phyloP scores from a whole-genome alignment of 768 basidiomycete genomes.

The Chalciporus sphaerocephalus region DNA sequence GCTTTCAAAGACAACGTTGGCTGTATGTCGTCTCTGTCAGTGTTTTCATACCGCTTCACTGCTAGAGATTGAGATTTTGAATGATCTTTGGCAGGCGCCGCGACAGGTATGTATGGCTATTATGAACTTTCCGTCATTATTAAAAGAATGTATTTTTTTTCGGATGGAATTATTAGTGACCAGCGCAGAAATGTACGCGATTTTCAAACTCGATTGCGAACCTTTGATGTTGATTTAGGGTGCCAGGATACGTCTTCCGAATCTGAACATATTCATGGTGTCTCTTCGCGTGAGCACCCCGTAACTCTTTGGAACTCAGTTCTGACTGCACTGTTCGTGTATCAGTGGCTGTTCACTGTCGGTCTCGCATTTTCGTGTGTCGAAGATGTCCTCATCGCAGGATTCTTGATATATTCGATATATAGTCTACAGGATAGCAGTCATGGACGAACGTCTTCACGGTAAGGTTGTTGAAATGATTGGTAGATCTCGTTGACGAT shows the following conservation, averaged over 20 bases:
- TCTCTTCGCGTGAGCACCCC: conserved; percentile 17
- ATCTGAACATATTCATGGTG: conserved; percentile 23
- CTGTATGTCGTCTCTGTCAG: conserved; percentile 32
- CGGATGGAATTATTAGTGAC: conserved; percentile 18
- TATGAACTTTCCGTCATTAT: background rate
- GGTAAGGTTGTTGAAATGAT: conserved; percentile 19
- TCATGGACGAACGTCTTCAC: conserved; percentile 33
- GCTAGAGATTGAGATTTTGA: background rate
- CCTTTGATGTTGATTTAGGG: background rate
- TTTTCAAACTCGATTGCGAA: background rate
- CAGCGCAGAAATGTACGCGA: conserved; percentile 29
- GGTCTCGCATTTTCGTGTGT: conserved; percentile 47
- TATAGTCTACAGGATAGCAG: conserved; percentile 35
- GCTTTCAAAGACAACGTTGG: conserved; percentile 24
- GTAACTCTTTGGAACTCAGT: background rate
- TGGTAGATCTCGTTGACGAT: background rate
- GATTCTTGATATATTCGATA: conserved; percentile 41
- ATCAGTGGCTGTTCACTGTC: conserved; percentile 48
- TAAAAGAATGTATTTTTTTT: conserved; percentile 20
- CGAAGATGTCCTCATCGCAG: conserved; percentile 48
- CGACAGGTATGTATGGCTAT: conserved; percentile 22
- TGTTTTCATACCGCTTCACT: background rate
- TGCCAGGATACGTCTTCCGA: conserved; percentile 25
- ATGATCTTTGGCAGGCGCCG: conserved; percentile 29
- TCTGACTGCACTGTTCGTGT: background rate